Percentiles rank a stretch among this genome's conserved stretches.
Conservation (phyloP, 129 eudicot genomes). For the Glebionis coronaria region DNA sequence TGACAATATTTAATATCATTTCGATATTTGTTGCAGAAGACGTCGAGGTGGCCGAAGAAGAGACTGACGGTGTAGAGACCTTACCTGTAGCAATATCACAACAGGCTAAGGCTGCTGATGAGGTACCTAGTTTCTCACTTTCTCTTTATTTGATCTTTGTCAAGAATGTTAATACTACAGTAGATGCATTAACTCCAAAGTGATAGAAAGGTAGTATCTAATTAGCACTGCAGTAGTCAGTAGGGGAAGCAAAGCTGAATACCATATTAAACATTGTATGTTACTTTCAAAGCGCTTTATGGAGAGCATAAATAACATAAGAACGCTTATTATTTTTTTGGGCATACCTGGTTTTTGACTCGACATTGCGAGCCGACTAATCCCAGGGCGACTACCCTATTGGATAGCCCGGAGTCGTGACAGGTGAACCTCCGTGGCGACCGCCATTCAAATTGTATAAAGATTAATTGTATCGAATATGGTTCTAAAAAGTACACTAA, state of each 20-base stretch:
- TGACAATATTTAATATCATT: neutral
- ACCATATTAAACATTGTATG: too few species aligned
- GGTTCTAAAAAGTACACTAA: too few species aligned
- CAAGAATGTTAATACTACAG: conserved; percentile 8
- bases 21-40: conserved; percentile 22
- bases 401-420: too few species aligned
- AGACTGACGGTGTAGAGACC: conserved; percentile 11
- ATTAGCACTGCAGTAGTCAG: neutral
- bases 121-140: conserved; percentile 10
- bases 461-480: too few species aligned
- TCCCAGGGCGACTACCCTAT: too few species aligned
- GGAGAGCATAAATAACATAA: too few species aligned
- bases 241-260: conserved; percentile 3
- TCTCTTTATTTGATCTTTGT: conserved; percentile 6
- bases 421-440: too few species aligned
- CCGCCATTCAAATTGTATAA: too few species aligned
- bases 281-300: too few species aligned
- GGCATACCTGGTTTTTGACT: too few species aligned
- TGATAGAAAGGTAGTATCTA: neutral
- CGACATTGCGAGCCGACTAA: too few species aligned
- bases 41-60: conserved; percentile 13
- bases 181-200: conserved; percentile 1
- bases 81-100: conserved; percentile 13
- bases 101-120: conserved; percentile 11
- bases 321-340: too few species aligned